phyloP scores from a whole-genome alignment of 805 yeast species.

The Sugiyamaella floridensis region DNA sequence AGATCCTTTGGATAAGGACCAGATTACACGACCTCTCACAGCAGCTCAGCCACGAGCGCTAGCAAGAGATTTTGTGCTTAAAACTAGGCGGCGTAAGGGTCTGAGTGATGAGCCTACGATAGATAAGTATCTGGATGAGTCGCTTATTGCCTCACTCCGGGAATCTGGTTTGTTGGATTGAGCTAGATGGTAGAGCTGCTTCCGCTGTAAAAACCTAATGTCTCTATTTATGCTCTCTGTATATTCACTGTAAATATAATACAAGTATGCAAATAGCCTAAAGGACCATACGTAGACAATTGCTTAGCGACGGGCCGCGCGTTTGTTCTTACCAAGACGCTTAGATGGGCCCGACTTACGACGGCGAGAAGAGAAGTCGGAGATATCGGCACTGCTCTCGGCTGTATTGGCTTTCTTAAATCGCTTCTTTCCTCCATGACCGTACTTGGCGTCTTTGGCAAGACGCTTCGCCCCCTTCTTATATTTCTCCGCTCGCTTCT shows the following conservation, averaged over 20 bases:
- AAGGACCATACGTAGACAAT: background rate
- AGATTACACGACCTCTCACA: slow-evolving; percentile 57
- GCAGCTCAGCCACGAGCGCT: slow-evolving; percentile 66
- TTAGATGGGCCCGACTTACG: slow-evolving; percentile 18
- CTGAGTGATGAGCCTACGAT: slow-evolving; percentile 64
- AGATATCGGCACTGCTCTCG: slow-evolving; percentile 59
- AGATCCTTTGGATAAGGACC: slow-evolving; percentile 71
- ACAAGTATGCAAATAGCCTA: background rate
- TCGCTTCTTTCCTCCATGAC: slow-evolving; percentile 73
- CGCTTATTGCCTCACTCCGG: slow-evolving; percentile 46
- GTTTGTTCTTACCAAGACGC: slow-evolving; percentile 22
- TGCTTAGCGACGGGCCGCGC: slow-evolving; percentile 9
- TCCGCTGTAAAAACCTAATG: background rate
- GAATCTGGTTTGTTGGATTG: slow-evolving; percentile 39
- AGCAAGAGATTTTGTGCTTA: slow-evolving; percentile 83
- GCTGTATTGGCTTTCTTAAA: slow-evolving; percentile 68
- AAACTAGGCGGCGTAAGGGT: slow-evolving; percentile 86
- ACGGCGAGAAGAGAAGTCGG: slow-evolving; percentile 43
- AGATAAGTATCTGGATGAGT: slow-evolving; percentile 58
- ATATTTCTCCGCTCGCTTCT: slow-evolving; percentile 26
- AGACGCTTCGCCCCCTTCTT: slow-evolving; percentile 55
- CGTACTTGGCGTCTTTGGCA: slow-evolving; percentile 69
- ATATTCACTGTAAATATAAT: background rate
- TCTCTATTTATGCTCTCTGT: background rate
- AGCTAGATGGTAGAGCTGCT: background rate